Conservation (phyloP, 805 yeast species). For the Pichia gijzeniarum region DNA sequence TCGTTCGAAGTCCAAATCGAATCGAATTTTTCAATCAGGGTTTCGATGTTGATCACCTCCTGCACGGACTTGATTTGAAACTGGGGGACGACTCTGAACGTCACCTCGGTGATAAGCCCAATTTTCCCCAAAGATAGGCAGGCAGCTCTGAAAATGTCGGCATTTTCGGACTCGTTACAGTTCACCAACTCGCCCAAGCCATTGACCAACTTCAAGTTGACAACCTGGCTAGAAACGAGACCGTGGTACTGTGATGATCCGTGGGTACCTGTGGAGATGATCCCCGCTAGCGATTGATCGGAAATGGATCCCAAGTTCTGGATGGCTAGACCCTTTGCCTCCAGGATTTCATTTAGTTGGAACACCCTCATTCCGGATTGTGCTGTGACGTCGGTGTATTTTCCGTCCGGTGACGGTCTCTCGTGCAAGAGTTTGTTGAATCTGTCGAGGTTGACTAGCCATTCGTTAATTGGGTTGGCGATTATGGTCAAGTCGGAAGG, state of each 20-base stretch:
- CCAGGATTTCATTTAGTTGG: slow-evolving; percentile 64
- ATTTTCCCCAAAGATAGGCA: slow-evolving; percentile 82
- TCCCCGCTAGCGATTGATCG: slow-evolving; percentile 93
- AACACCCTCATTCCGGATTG: slow-evolving; percentile 85
- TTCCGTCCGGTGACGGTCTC: slow-evolving; percentile 45
- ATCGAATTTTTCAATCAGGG: slow-evolving; percentile 68
- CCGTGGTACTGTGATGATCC: slow-evolving; percentile 95
- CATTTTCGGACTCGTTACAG: slow-evolving; percentile 59
- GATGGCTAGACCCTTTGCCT: slow-evolving; percentile 61
- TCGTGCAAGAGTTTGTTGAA: slow-evolving; percentile 46
- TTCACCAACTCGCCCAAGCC: slow-evolving; percentile 67
- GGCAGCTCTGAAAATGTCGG: slow-evolving; percentile 72
- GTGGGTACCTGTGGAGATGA: slow-evolving; percentile 93
- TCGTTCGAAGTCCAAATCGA: slow-evolving; percentile 84
- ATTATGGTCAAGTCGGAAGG: slow-evolving; percentile 91
- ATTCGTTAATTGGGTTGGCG: slow-evolving; percentile 40
- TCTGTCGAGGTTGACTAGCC: slow-evolving; percentile 83
- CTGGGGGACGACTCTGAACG: slow-evolving; percentile 76
- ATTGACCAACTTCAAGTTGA: slow-evolving; percentile 65
- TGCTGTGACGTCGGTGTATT: slow-evolving; percentile 84
- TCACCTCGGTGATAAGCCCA: slow-evolving; percentile 82
- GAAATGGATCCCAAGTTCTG: slow-evolving; percentile 92
- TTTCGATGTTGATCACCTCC: slow-evolving; percentile 73
- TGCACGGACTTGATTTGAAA: slow-evolving; percentile 76
- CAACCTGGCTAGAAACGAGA: slow-evolving; percentile 79